Conservation (phyloP, 768 basidiomycete genomes). For the Ramaria sp. region DNA sequence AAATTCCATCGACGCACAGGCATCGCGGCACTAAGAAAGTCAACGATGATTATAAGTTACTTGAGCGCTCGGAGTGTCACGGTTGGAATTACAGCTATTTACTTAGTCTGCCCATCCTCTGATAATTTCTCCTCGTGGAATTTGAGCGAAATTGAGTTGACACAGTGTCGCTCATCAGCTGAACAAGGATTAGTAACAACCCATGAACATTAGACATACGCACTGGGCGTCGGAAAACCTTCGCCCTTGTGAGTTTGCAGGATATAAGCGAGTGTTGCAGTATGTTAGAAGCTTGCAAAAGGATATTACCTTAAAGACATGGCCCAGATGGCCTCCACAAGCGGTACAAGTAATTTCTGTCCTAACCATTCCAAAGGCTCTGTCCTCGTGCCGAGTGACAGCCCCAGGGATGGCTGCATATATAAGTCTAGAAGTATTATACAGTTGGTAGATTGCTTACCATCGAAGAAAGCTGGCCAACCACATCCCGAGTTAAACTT, state of each 20-base stretch:
- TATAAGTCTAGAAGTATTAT: background rate
- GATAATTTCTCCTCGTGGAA: constrained; percentile 41
- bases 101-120: constrained; percentile 15
- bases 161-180: constrained; percentile 83
- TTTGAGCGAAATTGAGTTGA: constrained; percentile 79
- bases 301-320: constrained; percentile 62
- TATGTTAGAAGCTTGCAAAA: background rate
- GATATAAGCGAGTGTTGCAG: background rate
- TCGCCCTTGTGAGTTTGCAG: constrained; percentile 41
- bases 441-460: constrained; percentile 24
- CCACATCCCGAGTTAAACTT: constrained; percentile 93
- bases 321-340: constrained; percentile 89
- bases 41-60: background rate
- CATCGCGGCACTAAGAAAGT: background rate
- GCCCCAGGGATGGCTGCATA: constrained; percentile 77
- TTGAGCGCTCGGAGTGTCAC: background rate
- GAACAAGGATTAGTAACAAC: background rate
- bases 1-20: background rate
- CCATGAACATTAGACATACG: constrained; percentile 17
- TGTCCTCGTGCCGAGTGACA: constrained; percentile 68
- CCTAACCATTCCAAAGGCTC: constrained; percentile 50
- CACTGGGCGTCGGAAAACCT: constrained; percentile 69
- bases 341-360: constrained; percentile 85
- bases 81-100: constrained; percentile 9
- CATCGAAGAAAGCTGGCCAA: constrained; percentile 98